Conservation (phyloP, 139 green algal genomes). For the Coccomyxa sp. region DNA sequence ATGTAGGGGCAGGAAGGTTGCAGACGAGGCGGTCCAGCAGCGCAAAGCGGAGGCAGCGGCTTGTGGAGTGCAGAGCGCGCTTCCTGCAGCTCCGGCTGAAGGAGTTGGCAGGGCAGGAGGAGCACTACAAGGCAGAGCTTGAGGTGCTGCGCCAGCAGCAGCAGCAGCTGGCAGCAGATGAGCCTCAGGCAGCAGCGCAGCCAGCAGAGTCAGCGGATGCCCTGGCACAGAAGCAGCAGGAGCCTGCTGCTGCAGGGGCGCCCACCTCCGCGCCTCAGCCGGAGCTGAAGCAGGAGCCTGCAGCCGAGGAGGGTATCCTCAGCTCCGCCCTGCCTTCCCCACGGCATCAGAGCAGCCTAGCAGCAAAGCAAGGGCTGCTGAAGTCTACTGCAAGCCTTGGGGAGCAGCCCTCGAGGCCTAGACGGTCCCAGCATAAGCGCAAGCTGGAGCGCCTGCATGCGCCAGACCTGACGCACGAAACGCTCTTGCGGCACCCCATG, state of each 20-base stretch:
- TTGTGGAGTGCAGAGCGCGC: constrained; percentile 35
- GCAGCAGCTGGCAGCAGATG: too few species aligned
- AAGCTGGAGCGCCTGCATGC: not conserved
- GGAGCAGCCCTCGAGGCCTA: not conserved
- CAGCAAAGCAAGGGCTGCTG: not conserved
- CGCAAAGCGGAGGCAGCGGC: constrained; percentile 11
- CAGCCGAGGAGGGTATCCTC: not conserved
- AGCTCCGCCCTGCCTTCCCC: too few species aligned
- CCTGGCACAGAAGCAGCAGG: too few species aligned
- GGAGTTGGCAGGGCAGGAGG: constrained; percentile 26
- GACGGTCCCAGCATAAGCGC: not conserved
- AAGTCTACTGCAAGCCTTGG: too few species aligned
- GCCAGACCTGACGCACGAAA: constrained; percentile 1
- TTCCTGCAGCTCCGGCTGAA: constrained; percentile 41
- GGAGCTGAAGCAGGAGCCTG: not conserved
- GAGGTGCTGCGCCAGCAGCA: not conserved
- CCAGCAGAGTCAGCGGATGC: too few species aligned
- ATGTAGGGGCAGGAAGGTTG: not conserved
- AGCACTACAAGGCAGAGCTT: constrained; percentile 12
- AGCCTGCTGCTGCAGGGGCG: not conserved
- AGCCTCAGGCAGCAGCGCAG: too few species aligned
- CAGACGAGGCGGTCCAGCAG: not conserved
- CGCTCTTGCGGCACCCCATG: constrained; percentile 33
- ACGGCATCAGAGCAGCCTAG: not conserved
- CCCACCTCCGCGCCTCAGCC: not conserved